A percentile compares a stretch with the other conserved stretches of the same genome.
Conservation (phyloP, 192 early-diverging fungal genomes). For the Allomyces arbusculus region DNA sequence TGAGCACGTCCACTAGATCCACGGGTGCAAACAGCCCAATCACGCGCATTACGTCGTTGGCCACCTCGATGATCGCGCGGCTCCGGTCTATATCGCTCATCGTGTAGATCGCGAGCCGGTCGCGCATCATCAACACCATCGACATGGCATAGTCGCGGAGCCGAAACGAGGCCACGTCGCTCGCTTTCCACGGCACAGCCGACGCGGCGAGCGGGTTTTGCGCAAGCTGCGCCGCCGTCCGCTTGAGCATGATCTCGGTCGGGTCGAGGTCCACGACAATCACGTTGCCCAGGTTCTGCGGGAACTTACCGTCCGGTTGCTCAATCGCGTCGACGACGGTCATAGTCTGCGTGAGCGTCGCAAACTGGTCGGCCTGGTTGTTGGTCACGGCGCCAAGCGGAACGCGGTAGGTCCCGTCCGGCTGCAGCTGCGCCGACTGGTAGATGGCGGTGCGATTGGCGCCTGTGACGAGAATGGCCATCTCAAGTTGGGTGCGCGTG, state of each 20-base stretch:
- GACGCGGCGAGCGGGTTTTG: background rate
- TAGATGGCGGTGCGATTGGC: slow-evolving; percentile 2
- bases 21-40: slow-evolving; percentile 6
- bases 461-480: no score
- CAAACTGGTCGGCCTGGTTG: background rate
- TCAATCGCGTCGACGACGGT: slow-evolving; percentile 10
- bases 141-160: slow-evolving; percentile 8
- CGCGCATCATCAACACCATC: slow-evolving; percentile 5
- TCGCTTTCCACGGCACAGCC: no score
- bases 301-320: slow-evolving; percentile 12
- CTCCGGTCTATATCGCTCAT: background rate
- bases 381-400: slow-evolving; percentile 1
- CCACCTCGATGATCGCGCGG: slow-evolving; percentile 7
- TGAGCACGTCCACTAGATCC: slow-evolving; percentile 7
- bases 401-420: slow-evolving; percentile 10
- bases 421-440: slow-evolving; percentile 7
- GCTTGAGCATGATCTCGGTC: background rate
- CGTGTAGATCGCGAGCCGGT: slow-evolving; percentile 6
- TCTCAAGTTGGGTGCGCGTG: no score
- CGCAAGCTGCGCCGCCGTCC: slow-evolving; percentile 1
- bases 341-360: slow-evolving; percentile 6
- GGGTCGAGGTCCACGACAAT: slow-evolving; percentile 7
- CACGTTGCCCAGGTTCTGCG: slow-evolving; percentile 11
- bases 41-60: slow-evolving; percentile 5
- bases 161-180: no score